Percentiles rank a stretch among this genome's conserved stretches.
phyloP scores from a whole-genome alignment of 345 rosid genomes.

The Citrus glauca region DNA sequence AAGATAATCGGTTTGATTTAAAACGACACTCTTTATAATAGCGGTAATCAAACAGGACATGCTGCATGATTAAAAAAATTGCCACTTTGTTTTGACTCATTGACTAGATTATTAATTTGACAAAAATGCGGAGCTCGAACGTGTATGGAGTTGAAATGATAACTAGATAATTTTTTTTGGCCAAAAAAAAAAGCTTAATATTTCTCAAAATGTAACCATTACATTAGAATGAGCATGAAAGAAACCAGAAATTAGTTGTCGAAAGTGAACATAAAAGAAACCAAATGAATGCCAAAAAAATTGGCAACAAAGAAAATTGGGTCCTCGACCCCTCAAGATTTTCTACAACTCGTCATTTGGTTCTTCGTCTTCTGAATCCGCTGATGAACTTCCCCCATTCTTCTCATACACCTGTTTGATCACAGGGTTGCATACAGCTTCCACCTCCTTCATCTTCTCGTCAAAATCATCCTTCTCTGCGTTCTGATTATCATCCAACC shows the following conservation, averaged over 20 bases:
- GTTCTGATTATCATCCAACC: constrained; percentile 53
- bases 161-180: neutral
- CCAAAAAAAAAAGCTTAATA: neutral
- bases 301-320: neutral
- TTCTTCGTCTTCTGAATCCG: constrained; percentile 27
- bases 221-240: neutral
- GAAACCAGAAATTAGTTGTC: too few species aligned
- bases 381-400: constrained; percentile 27
- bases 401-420: constrained; percentile 46
- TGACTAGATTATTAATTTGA: neutral
- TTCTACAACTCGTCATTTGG: constrained; percentile 41
- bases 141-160: neutral
- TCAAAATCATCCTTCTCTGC: constrained; percentile 55
- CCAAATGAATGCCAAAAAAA: too few species aligned
- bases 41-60: too few species aligned
- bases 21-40: too few species aligned
- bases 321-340: neutral
- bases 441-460: constrained; percentile 52
- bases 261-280: too few species aligned
- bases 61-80: too few species aligned
- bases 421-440: constrained; percentile 48
- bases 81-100: too few species aligned
- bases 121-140: neutral
- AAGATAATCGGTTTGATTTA: too few species aligned
- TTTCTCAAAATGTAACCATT: too few species aligned